Evolutionary conservation across 2,329 filamentous ascomycete genomes (phyloP).

Genomic region (Botrytis medusae): DNA sequence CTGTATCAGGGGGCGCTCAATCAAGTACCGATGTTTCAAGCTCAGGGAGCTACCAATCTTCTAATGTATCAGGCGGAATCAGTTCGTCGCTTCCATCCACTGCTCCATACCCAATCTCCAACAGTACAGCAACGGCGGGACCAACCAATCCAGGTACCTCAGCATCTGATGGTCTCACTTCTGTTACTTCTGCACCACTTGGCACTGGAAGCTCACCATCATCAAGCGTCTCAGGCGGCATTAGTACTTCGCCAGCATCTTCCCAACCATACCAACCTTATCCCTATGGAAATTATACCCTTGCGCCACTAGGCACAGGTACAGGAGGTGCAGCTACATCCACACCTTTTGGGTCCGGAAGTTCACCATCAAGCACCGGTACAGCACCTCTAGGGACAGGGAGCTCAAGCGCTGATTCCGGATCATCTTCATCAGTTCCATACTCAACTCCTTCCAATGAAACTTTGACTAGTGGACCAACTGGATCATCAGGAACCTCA

Average conservation of each 20-base stretch:
- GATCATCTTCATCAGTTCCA: constrained; percentile 20
- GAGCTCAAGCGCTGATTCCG: constrained; percentile 20
- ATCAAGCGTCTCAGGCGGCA: constrained; percentile 18
- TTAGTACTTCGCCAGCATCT: constrained; percentile 17
- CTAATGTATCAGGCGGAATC: constrained; percentile 1
- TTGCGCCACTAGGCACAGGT: constrained; percentile 3
- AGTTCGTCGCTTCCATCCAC: constrained; percentile 19
- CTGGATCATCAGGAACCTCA: constrained; percentile 15
- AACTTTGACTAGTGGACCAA: constrained; percentile 22
- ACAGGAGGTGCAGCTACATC: constrained; percentile 7
- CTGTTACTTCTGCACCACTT: not conserved
- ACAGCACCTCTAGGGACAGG: constrained; percentile 7
- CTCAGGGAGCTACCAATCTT: not conserved
- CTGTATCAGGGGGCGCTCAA: not conserved
- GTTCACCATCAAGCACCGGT: constrained; percentile 17
- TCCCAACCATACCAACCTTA: constrained; percentile 16
- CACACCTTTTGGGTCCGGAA: not conserved
- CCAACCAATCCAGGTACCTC: constrained; percentile 20
- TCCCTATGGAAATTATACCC: constrained; percentile 13
- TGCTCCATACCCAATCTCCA: constrained; percentile 24
- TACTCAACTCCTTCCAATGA: constrained; percentile 22
- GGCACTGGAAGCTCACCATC: constrained; percentile 8
- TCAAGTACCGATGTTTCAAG: constrained; percentile 6
- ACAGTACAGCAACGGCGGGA: constrained; percentile 18
- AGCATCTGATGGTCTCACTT: not conserved